Conservation (phyloP, 345 rosid species). For the Noccaea bulbosa region DNA sequence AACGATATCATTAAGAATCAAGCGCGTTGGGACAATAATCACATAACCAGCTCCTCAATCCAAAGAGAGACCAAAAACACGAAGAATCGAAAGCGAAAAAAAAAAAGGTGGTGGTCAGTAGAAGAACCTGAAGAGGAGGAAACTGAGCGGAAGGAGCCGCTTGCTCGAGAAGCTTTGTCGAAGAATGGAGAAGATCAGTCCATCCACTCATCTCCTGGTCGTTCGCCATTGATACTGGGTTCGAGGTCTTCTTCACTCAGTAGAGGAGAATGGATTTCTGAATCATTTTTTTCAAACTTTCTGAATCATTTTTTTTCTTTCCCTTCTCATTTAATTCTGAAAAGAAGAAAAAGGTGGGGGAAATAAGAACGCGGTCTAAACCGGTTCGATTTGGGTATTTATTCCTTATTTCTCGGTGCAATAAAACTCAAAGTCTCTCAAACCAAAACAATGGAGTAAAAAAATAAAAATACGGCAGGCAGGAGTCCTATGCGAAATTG, state of each 20-base stretch:
- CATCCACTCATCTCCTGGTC: slow-evolving; percentile 84
- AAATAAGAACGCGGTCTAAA: background rate
- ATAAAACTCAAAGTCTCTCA: background rate
- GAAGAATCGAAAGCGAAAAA: slow-evolving; percentile 14
- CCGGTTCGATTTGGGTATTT: background rate
- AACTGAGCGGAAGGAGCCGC: slow-evolving; percentile 98
- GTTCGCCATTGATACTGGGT: slow-evolving; percentile 59
- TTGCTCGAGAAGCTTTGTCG: slow-evolving; percentile 93
- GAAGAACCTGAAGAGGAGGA: slow-evolving; percentile 94
- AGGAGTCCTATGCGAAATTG: no score
- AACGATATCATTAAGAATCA: background rate
- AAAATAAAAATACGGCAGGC: background rate
- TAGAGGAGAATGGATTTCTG: slow-evolving; percentile 1
- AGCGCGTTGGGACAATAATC: background rate
- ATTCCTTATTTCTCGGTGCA: background rate
- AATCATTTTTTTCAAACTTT: slow-evolving; percentile 12
- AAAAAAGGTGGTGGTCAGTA: slow-evolving; percentile 16
- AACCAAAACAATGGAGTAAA: background rate
- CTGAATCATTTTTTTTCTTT: slow-evolving; percentile 4
- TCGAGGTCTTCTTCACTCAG: slow-evolving; percentile 35
- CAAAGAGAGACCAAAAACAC: slow-evolving; percentile 13
- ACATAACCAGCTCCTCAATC: background rate
- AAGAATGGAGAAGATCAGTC: slow-evolving; percentile 94
- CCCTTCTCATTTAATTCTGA: background rate
- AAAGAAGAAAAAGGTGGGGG: background rate